Conservation (phyloP, 805 yeast species). For the Saccharomycopsis synnaedendra region DNA sequence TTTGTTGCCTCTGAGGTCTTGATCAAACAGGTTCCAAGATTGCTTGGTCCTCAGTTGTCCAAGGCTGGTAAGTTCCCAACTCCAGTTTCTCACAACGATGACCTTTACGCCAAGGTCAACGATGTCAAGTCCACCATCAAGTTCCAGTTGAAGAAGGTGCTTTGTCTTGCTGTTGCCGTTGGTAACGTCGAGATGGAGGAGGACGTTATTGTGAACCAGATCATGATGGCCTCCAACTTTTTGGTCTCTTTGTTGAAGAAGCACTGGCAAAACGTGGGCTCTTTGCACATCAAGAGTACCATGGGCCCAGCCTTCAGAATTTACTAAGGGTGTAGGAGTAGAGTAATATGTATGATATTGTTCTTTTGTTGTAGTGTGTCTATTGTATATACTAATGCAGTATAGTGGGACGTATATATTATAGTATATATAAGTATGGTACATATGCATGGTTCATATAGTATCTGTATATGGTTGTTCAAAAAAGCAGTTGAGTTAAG, state of each 20-base stretch:
- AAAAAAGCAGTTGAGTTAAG: too few species aligned
- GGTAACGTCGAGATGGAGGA: conserved; percentile 99
- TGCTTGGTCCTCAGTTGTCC: conserved; percentile 99
- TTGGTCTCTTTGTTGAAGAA: conserved; percentile 98
- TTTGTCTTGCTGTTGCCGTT: conserved; percentile 98
- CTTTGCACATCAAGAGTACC: conserved; percentile 96
- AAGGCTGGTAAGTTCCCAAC: conserved; percentile 99
- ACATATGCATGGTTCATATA: too few species aligned
- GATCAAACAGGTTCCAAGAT: conserved; percentile 99
- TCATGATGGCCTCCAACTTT: conserved; percentile 98
- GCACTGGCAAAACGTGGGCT: conserved; percentile 99
- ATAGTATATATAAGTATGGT: too few species aligned
- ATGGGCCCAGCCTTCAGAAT: conserved; percentile 99
- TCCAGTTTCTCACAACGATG: conserved; percentile 99
- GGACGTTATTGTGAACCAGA: conserved; percentile 92
- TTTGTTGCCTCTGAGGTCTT: conserved; percentile 98
- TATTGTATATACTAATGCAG: too few species aligned
- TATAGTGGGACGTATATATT: too few species aligned
- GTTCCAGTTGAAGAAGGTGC: conserved; percentile 99
- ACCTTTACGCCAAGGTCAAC: conserved; percentile 86
- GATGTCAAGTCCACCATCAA: conserved; percentile 99
- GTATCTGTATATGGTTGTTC: too few species aligned
- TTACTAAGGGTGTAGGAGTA: conserved; percentile 45
- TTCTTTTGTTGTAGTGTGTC: too few species aligned
- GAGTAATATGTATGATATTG: too few species aligned